Evolutionary conservation across 106 monocot genomes (phyloP).

Genomic region (Vanilla planifolia): DNA sequence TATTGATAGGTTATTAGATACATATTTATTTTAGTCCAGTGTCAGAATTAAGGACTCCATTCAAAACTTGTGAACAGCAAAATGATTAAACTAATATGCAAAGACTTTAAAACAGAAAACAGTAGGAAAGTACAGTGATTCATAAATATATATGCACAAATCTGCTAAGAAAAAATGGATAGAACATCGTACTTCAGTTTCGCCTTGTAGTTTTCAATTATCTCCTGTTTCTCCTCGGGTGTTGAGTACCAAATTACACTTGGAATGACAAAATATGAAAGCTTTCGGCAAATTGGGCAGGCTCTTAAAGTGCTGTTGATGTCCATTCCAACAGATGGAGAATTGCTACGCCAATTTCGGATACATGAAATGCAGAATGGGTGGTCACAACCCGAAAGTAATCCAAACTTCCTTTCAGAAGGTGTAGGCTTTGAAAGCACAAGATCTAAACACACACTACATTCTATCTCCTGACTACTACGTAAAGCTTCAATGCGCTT

Average conservation of each 20-base stretch:
- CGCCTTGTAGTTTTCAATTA: slow-evolving; percentile 76
- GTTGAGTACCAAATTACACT: slow-evolving; percentile 93
- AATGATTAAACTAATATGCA: background rate
- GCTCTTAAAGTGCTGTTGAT: slow-evolving; percentile 74
- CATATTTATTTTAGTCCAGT: no score
- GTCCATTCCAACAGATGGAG: slow-evolving; percentile 83
- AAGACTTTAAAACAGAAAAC: background rate
- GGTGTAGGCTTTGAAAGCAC: slow-evolving; percentile 83
- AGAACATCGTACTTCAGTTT: slow-evolving; percentile 62
- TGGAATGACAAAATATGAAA: slow-evolving; percentile 95
- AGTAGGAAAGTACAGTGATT: no score
- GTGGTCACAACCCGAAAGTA: slow-evolving; percentile 96
- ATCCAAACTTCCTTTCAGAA: slow-evolving; percentile 92
- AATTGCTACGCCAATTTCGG: slow-evolving; percentile 90
- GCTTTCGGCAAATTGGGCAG: slow-evolving; percentile 90
- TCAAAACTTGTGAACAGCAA: background rate
- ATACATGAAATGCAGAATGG: slow-evolving; percentile 96
- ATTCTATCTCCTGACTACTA: slow-evolving; percentile 91
- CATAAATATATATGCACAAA: no score
- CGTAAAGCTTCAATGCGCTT: slow-evolving; percentile 74
- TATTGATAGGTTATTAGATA: no score
- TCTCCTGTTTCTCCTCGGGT: slow-evolving; percentile 84
- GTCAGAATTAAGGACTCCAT: no score
- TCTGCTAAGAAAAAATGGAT: background rate
- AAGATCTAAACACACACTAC: slow-evolving; percentile 86